Evolutionary conservation across 2,329 filamentous ascomycete genomes (phyloP), one percentile per base, ranked within the genome.

Genomic region (Capronia epimyces): DNA sequence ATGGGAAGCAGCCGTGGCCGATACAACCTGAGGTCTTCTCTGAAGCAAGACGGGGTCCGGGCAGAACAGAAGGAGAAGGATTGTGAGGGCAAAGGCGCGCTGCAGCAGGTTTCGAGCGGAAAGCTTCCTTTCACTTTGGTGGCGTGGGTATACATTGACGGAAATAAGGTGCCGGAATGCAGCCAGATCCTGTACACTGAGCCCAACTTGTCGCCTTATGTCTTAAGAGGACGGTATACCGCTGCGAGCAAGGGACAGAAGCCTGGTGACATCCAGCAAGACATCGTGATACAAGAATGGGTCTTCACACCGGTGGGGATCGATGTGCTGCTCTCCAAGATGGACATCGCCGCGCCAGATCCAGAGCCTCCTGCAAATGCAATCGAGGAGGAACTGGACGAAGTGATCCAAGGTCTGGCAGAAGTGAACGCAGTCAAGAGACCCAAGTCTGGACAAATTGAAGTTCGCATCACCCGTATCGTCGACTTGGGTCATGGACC

Each of bases 81-180:
- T 34, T 21, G 29, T 24, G 25, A 36, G 4, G 7, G 13, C 29
- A 34, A 13, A 20, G 7, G 18, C 18, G 15, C n/a, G 34, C 34
- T 6, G 31, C 5, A 15, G 6, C 37, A 40, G 12, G 16, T n/a
- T 18, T 13, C 25, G 8, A 25, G 15, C 25, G 12, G 25, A 13
- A 42, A 40, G 31, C 41, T 31, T 16, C 40, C 43, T 10, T 44
- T 40, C 43, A 34, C 2, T 15, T 50, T 51, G 15, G 29, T 47
- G n/a, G 41, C 40, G 12, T 18, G 29, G 18, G 50, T 58, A 32
- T 52, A 46, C 31, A 47, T 58, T 8, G 52, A 56, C n/a, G 55
- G 55, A 4, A 45, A 49, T n/a, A 5, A 46, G 16, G 24, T 18
- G 18, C 15, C 42, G 15, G 53, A 58, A 16, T 48, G 34, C 44